These are phyloP conservation scores for Sclerotinia glacialis DNA, from an alignment of 2,329 filamentous ascomycete genomes.

Conservation along the genomic window DNA sequence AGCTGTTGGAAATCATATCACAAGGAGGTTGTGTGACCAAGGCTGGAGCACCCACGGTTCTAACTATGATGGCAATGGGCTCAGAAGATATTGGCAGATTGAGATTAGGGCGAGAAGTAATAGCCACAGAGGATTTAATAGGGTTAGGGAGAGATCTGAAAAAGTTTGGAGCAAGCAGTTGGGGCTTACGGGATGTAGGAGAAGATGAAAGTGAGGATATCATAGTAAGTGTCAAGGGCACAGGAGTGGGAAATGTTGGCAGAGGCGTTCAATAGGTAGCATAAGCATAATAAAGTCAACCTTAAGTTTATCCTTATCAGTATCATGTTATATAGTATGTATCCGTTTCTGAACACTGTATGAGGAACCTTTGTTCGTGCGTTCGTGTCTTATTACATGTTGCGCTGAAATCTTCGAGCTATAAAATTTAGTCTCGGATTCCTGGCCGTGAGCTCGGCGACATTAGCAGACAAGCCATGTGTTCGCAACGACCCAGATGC, in stretches of 20 bases:
- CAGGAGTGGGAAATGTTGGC: constrained; percentile 90
- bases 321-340: not conserved
- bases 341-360: not conserved
- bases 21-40: constrained; percentile 78
- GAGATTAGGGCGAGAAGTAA: constrained; percentile 73
- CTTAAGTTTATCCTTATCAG: not conserved
- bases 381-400: constrained; percentile 24
- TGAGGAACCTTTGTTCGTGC: constrained; percentile 4
- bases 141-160: constrained; percentile 79
- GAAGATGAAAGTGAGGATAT: constrained; percentile 65
- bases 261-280: constrained; percentile 63
- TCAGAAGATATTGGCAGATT: constrained; percentile 91
- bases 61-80: constrained; percentile 96
- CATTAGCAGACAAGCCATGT: constrained; percentile 35
- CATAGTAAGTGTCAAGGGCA: constrained; percentile 86
- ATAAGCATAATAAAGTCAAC: constrained; percentile 44
- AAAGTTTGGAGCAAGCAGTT: constrained; percentile 85
- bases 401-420: constrained; percentile 32
- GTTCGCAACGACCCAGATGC: constrained; percentile 35
- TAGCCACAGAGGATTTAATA: constrained; percentile 78
- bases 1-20: constrained; percentile 78
- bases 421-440: constrained; percentile 35
- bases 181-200: constrained; percentile 78
- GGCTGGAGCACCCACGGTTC: constrained; percentile 68
- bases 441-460: constrained; percentile 30